phyloP scores from a whole-genome alignment of 345 rosid species.

The Anastatica hierochuntica region DNA sequence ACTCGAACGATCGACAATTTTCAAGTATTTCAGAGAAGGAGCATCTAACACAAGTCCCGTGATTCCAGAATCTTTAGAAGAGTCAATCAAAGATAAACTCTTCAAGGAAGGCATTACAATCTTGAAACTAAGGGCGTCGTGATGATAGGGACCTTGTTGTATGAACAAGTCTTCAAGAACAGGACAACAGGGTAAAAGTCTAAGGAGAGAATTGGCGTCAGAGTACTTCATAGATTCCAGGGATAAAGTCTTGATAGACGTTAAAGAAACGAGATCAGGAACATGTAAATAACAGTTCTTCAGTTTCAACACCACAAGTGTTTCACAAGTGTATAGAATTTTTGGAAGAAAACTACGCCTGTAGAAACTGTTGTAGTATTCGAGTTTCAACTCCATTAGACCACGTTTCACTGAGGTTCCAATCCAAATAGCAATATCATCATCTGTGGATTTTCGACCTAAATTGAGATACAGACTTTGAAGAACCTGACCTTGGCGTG shows the following conservation, averaged over 20 bases:
- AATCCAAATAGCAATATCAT: background rate
- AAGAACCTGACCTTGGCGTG: background rate
- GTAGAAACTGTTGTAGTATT: background rate
- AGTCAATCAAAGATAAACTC: background rate
- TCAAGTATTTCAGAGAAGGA: conserved; percentile 2
- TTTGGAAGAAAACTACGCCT: too few species aligned
- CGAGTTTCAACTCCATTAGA: background rate
- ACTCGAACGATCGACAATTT: conserved; percentile 1
- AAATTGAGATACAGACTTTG: background rate
- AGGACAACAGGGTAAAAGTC: too few species aligned
- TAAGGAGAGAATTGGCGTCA: background rate
- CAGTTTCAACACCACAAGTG: conserved; percentile 13
- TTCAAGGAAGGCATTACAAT: conserved; percentile 7
- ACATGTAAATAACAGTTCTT: background rate
- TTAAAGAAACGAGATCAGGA: conserved; percentile 4
- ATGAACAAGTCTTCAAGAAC: conserved; percentile 15
- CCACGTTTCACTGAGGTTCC: conserved; percentile 3
- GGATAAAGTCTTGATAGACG: conserved; percentile 7
- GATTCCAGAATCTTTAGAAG: background rate
- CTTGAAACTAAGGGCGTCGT: background rate
- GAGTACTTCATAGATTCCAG: background rate
- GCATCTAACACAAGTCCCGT: background rate
- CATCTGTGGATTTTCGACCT: background rate
- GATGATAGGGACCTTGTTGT: background rate
- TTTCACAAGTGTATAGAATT: background rate